Evolutionary conservation across 108 stramenopile genomes (phyloP).

Genomic region (Skeletonema costatum): DNA sequence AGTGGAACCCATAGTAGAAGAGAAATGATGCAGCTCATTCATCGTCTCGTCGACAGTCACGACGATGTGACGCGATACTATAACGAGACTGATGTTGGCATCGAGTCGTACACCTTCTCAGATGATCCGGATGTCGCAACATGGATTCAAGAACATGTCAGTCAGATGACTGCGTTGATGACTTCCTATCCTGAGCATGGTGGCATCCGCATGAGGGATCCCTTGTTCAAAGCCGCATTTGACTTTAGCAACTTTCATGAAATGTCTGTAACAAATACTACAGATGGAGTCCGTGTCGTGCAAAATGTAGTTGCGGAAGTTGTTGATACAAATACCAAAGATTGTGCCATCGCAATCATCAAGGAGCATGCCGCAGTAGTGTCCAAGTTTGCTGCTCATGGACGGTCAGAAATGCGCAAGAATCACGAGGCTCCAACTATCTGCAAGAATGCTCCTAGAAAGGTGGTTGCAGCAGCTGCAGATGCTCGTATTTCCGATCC

Average conservation of each 20-base stretch:
- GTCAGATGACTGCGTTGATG: conserved; percentile 1
- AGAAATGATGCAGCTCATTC: conserved; percentile 9
- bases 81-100: neutral
- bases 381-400: neutral
- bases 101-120: conserved; percentile 3
- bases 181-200: neutral
- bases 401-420: neutral
- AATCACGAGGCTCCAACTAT: neutral
- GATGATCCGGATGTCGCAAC: neutral
- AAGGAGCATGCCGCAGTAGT: neutral
- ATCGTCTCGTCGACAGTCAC: neutral
- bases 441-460: neutral
- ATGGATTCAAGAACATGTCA: conserved; percentile 4
- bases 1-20: neutral
- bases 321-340: neutral
- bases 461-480: neutral
- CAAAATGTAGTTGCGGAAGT: neutral
- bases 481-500: neutral
- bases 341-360: neutral
- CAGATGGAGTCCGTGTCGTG: neutral
- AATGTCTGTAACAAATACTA: neutral
- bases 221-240: neutral
- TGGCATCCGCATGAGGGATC: neutral
- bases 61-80: neutral
- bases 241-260: neutral